Percentiles rank a stretch among this genome's conserved stretches.
Evolutionary conservation across 257 asterid species (phyloP).

Genomic region (Solanum tarijense): DNA sequence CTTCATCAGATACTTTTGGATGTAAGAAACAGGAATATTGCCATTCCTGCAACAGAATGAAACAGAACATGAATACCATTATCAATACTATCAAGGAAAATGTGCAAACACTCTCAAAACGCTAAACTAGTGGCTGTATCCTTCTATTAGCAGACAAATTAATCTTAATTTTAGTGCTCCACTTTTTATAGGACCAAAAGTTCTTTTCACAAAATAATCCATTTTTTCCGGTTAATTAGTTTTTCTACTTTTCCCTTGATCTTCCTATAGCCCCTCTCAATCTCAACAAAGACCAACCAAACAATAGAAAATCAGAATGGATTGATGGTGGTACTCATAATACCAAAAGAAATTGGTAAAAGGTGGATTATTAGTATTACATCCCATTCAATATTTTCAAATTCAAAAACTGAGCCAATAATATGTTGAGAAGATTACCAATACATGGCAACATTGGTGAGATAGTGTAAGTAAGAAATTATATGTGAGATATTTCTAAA

Average conservation of each 20-base stretch:
- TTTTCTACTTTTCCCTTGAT: neutral
- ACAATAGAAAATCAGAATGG: neutral
- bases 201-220: neutral
- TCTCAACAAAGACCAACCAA: neutral
- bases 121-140: neutral
- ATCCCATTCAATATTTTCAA: neutral
- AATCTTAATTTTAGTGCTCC: neutral
- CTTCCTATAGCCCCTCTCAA: neutral
- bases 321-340: neutral
- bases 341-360: neutral
- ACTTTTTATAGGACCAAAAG: neutral
- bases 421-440: neutral
- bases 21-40: constrained; percentile 44
- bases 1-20: constrained; percentile 44
- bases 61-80: neutral
- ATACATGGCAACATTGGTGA: neutral
- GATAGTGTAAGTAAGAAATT: neutral
- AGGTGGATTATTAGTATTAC: neutral
- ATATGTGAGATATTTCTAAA: neutral
- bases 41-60: constrained; percentile 58
- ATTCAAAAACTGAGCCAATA: neutral
- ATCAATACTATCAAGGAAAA: neutral
- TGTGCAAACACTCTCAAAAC: neutral
- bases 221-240: neutral
- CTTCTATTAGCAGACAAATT: neutral